A percentile compares a stretch with the other conserved stretches of the same genome.
phyloP scores from a whole-genome alignment of 1,284 basidiomycete genomes.

The Ganoderma resinaceum region DNA sequence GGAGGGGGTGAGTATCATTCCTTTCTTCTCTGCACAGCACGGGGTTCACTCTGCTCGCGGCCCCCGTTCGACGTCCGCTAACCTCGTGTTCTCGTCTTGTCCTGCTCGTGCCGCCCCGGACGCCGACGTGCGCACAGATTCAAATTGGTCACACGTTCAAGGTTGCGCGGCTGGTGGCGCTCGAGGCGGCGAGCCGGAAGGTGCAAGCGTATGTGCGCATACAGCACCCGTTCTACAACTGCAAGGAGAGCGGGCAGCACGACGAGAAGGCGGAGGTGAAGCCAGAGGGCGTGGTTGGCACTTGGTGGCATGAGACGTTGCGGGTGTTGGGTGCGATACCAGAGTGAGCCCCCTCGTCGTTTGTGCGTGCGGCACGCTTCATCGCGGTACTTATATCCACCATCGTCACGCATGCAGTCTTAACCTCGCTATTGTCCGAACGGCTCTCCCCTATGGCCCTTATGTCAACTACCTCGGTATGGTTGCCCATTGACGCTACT shows the following conservation, averaged over 20 bases:
- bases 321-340: constrained; percentile 79
- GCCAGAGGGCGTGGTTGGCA: constrained; percentile 76
- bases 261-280: constrained; percentile 80
- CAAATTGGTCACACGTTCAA: constrained; percentile 83
- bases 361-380: not conserved
- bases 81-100: not conserved
- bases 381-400: not conserved
- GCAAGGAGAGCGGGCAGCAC: constrained; percentile 68
- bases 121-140: constrained; percentile 51
- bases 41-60: constrained; percentile 9
- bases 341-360: constrained; percentile 52
- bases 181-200: constrained; percentile 70
- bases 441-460: constrained; percentile 78
- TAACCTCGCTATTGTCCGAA: constrained; percentile 81
- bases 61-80: constrained; percentile 5
- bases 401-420: constrained; percentile 52
- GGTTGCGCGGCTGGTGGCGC: constrained; percentile 72
- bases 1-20: constrained; percentile 62
- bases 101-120: constrained; percentile 4
- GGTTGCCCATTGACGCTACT: not conserved
- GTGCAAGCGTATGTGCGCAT: constrained; percentile 83
- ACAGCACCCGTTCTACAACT: constrained; percentile 86
- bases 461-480: constrained; percentile 68
- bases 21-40: not conserved
- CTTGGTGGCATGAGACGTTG: constrained; percentile 91